A percentile compares a stretch with the other conserved stretches of the same genome.
Evolutionary conservation across 176 grass and related monocot genomes (phyloP).

Genomic region (Juncus inflexus): DNA sequence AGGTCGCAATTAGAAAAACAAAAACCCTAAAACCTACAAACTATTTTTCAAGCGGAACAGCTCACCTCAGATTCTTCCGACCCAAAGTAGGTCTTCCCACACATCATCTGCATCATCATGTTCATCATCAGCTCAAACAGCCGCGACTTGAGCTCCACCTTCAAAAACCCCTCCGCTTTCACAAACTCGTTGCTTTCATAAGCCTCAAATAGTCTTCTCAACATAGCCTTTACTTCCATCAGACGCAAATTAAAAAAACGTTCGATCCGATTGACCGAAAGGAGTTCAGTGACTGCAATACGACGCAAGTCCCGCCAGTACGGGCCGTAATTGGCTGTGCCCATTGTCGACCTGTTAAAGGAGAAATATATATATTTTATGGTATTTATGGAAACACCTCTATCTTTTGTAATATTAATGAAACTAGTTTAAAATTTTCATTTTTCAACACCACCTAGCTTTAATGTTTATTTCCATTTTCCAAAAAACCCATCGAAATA

Average conservation of each 20-base stretch:
- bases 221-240: conserved; percentile 8
- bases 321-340: conserved; percentile 24
- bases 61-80: conserved; percentile 17
- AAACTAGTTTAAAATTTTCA: not conserved
- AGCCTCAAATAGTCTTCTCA: conserved; percentile 9
- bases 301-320: conserved; percentile 13
- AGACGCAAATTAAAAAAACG: conserved; percentile 1
- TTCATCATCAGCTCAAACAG: conserved; percentile 30
- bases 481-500: too few relatives aligned
- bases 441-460: conserved; percentile 3
- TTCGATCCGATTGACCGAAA: conserved; percentile 16
- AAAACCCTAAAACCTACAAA: not conserved
- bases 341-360: conserved; percentile 13
- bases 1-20: not conserved
- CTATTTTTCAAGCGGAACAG: not conserved
- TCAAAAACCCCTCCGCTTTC: conserved; percentile 5
- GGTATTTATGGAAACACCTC: too few relatives aligned
- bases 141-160: conserved; percentile 18
- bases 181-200: not conserved
- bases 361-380: too few relatives aligned
- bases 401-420: not conserved
- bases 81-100: conserved; percentile 19
- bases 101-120: conserved; percentile 26
- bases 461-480: not conserved
- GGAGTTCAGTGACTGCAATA: conserved; percentile 9